phyloP scores from a whole-genome alignment of 1,139 yeast species.

The Lodderomyces parapsilosis region DNA sequence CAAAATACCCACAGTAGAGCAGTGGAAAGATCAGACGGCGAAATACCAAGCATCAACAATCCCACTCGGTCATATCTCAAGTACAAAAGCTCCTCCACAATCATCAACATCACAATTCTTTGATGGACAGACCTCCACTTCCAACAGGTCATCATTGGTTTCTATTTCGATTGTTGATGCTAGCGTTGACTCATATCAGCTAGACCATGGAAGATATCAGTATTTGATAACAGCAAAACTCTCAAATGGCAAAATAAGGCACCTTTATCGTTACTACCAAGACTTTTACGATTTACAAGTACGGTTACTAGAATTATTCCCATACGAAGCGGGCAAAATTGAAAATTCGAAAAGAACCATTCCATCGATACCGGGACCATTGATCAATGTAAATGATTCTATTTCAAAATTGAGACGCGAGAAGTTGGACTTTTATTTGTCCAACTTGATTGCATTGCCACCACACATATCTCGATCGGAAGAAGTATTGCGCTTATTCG shows the following conservation, averaged over 20 bases:
- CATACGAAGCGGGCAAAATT: slow-evolving; percentile 89
- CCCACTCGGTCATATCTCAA: slow-evolving; percentile 58
- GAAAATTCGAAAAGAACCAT: slow-evolving; percentile 70
- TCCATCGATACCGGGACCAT: slow-evolving; percentile 96
- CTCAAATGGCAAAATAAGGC: slow-evolving; percentile 66
- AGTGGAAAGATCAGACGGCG: slow-evolving; percentile 91
- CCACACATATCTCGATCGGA: slow-evolving; percentile 68
- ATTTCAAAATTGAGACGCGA: slow-evolving; percentile 83
- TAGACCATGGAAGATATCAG: slow-evolving; percentile 89
- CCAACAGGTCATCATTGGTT: slow-evolving; percentile 35
- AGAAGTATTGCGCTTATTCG: slow-evolving; percentile 71
- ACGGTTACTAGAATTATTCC: slow-evolving; percentile 76
- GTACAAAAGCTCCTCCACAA: slow-evolving; percentile 22
- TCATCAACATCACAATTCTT: slow-evolving; percentile 43
- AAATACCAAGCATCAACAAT: slow-evolving; percentile 90
- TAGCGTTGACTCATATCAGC: slow-evolving; percentile 75
- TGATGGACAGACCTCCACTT: slow-evolving; percentile 18
- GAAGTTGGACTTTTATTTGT: slow-evolving; percentile 80
- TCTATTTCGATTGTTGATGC: slow-evolving; percentile 52
- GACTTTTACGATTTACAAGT: slow-evolving; percentile 96
- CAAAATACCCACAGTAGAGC: slow-evolving; percentile 86
- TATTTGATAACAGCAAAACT: slow-evolving; percentile 72
- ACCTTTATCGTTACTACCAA: slow-evolving; percentile 86
- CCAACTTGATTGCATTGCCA: slow-evolving; percentile 74
- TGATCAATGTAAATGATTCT: slow-evolving; percentile 86